phyloP scores from a whole-genome alignment of 352 stramenopile species.

The Globisporangium takayamanum region DNA sequence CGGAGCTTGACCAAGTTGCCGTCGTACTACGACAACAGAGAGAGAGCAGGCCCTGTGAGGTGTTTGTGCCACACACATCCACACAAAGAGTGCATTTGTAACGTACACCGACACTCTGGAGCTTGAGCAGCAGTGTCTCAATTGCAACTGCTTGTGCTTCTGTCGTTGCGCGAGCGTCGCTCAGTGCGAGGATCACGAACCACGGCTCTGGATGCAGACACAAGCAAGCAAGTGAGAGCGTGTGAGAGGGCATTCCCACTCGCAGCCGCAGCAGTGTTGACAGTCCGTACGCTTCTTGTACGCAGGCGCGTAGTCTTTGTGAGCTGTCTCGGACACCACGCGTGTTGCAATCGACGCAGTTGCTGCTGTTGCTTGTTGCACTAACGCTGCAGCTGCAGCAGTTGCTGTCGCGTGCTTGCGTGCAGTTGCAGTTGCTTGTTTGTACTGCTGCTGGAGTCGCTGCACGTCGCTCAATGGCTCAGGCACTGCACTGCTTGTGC shows the following conservation, averaged over 20 bases:
- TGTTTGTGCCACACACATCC: background rate
- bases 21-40: conserved; percentile 35
- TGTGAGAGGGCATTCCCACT: background rate
- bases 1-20: conserved; percentile 42
- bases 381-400: background rate
- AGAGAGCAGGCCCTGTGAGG: background rate
- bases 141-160: conserved; percentile 30
- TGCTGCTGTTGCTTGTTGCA: background rate
- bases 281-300: conserved; percentile 49
- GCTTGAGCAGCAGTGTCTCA: conserved; percentile 36
- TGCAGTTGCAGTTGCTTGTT: background rate
- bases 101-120: conserved; percentile 45
- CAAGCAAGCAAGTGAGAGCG: background rate
- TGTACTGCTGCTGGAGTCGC: conserved; percentile 1
- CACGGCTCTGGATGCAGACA: conserved; percentile 49
- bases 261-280: too few relatives aligned
- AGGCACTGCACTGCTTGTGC: background rate
- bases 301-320: conserved; percentile 36
- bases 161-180: conserved; percentile 26
- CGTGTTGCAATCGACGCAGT: background rate
- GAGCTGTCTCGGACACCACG: conserved; percentile 8
- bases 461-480: background rate
- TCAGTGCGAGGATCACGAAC: conserved; percentile 61
- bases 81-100: background rate
- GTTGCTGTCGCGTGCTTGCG: background rate